A percentile compares a stretch with the other conserved stretches of the same genome.
phyloP scores from a whole-genome alignment of 495 filamentous ascomycete species.

The Elaphomyces granulatus region DNA sequence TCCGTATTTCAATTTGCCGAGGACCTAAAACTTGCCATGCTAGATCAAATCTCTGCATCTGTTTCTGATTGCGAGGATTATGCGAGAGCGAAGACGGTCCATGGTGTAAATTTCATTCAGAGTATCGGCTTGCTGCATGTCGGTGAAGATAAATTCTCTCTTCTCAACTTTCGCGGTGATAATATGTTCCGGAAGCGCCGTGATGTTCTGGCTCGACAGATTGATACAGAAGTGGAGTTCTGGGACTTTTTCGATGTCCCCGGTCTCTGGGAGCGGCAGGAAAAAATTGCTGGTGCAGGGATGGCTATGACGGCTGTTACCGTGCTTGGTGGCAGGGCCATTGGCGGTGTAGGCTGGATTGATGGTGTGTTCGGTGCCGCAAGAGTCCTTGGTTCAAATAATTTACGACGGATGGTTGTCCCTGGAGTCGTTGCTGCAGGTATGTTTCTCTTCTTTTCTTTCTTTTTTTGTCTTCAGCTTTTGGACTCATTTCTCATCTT shows the following conservation, averaged over 20 bases:
- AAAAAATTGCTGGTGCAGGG: constrained; percentile 82
- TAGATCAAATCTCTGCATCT: constrained; percentile 65
- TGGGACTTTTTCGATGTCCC: constrained; percentile 87
- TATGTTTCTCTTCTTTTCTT: constrained; percentile 33
- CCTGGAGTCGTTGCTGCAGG: constrained; percentile 65
- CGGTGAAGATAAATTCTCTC: constrained; percentile 61
- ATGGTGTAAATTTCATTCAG: constrained; percentile 78
- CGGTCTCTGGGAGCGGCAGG: constrained; percentile 72
- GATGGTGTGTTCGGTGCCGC: constrained; percentile 71
- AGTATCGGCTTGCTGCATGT: constrained; percentile 78
- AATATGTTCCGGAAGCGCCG: constrained; percentile 80
- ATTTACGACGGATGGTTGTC: constrained; percentile 64
- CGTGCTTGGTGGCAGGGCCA: constrained; percentile 61
- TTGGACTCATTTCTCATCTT: constrained; percentile 23
- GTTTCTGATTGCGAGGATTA: constrained; percentile 72
- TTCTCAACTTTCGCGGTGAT: constrained; percentile 74
- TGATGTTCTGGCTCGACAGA: constrained; percentile 65
- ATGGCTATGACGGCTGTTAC: constrained; percentile 91
- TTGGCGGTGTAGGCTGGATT: constrained; percentile 77
- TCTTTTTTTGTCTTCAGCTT: constrained; percentile 1
- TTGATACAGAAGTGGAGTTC: constrained; percentile 75
- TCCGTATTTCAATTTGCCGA: constrained; percentile 85
- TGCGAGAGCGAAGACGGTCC: constrained; percentile 60
- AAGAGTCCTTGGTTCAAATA: constrained; percentile 70
- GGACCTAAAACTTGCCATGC: constrained; percentile 80